phyloP scores from a whole-genome alignment of 2,329 filamentous ascomycete species.

The Biscogniauxia marginata region DNA sequence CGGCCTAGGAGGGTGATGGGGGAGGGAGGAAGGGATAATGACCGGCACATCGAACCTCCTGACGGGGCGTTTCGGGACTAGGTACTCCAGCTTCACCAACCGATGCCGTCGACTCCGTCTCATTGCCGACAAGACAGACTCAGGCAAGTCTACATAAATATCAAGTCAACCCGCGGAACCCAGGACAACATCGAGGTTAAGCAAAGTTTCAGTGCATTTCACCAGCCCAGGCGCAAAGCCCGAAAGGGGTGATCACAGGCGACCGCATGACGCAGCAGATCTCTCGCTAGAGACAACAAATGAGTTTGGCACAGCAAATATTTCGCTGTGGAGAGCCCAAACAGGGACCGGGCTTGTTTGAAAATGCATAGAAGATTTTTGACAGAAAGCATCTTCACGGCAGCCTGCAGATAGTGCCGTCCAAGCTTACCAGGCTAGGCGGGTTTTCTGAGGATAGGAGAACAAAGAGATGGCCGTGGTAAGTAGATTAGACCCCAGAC shows the following conservation, averaged over 20 bases:
- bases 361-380: slow-evolving; percentile 35
- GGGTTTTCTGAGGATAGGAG: slow-evolving; percentile 37
- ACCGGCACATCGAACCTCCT: slow-evolving; percentile 19
- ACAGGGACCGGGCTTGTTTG: slow-evolving; percentile 43
- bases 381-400: slow-evolving; percentile 43
- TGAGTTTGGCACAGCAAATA: slow-evolving; percentile 46
- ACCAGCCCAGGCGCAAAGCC: slow-evolving; percentile 35
- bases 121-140: slow-evolving; percentile 26
- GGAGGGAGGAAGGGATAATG: slow-evolving; percentile 12
- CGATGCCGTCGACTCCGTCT: slow-evolving; percentile 28
- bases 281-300: slow-evolving; percentile 36
- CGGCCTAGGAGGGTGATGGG: slow-evolving; percentile 12
- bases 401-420: slow-evolving; percentile 48
- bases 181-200: slow-evolving; percentile 36
- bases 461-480: slow-evolving; percentile 45
- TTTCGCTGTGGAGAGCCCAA: slow-evolving; percentile 36
- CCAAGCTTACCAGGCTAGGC: slow-evolving; percentile 36
- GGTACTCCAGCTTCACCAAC: slow-evolving; percentile 21
- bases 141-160: slow-evolving; percentile 25
- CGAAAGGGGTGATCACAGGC: slow-evolving; percentile 40
- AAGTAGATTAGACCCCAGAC: slow-evolving; percentile 36
- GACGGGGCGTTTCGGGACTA: slow-evolving; percentile 24
- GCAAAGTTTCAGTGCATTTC: slow-evolving; percentile 39
- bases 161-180: slow-evolving; percentile 26
- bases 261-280: slow-evolving; percentile 40